Conservation (phyloP, 1,139 yeast species). For the Saccharomycopsis phalli region DNA sequence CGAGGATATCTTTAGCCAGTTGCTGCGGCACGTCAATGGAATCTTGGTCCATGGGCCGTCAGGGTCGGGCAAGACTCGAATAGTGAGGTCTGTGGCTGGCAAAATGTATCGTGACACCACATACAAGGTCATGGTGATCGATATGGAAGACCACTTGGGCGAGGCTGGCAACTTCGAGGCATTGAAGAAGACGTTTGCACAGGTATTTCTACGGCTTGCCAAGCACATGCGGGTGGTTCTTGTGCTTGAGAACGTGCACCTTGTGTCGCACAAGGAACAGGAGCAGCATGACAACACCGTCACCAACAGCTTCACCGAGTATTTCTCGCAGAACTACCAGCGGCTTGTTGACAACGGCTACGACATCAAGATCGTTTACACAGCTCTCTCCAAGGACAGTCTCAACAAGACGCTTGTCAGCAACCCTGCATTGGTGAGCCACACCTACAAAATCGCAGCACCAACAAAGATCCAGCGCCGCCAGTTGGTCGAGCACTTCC, state of each 20-base stretch:
- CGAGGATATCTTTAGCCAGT: constrained; percentile 34
- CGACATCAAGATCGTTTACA: constrained; percentile 21
- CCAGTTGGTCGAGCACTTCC: constrained; percentile 40
- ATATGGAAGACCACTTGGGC: constrained; percentile 48
- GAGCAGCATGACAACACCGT: constrained; percentile 48
- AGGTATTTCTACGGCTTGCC: constrained; percentile 50
- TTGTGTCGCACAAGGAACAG: constrained; percentile 59
- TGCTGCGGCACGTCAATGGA: constrained; percentile 45
- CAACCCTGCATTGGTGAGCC: constrained; percentile 61
- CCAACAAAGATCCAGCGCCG: constrained; percentile 63
- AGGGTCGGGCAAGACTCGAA: constrained; percentile 72
- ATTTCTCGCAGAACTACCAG: constrained; percentile 26
- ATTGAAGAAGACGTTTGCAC: constrained; percentile 41
- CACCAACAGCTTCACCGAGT: constrained; percentile 31
- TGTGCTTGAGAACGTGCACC: constrained; percentile 75
- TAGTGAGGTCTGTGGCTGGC: constrained; percentile 37
- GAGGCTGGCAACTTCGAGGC: constrained; percentile 40
- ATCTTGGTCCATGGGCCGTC: constrained; percentile 59
- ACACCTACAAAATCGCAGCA: constrained; percentile 49
- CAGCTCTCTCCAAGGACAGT: constrained; percentile 57
- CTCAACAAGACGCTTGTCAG: constrained; percentile 54
- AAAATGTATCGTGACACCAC: constrained; percentile 34
- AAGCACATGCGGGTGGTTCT: constrained; percentile 79
- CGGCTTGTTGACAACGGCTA: constrained; percentile 1
- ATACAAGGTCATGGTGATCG: constrained; percentile 37